phyloP scores from a whole-genome alignment of 495 filamentous ascomycete genomes.

The Lasiosphaeria hispida region DNA sequence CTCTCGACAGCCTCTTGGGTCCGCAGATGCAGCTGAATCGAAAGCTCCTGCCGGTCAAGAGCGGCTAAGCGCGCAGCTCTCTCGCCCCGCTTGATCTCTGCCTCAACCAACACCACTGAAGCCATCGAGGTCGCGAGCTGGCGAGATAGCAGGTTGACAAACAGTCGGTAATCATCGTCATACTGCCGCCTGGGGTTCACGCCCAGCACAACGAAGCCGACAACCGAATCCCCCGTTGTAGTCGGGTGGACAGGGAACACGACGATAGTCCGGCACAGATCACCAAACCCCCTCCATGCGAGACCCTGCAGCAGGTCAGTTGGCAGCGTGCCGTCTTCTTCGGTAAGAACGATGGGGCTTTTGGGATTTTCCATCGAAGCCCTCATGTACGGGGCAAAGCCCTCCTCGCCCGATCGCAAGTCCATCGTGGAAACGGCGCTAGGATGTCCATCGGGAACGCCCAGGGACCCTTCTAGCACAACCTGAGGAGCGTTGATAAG shows the following conservation, averaged over 20 bases:
- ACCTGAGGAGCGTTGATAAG: conserved; percentile 52
- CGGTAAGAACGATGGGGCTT: conserved; percentile 56
- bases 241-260: conserved; percentile 70
- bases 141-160: conserved; percentile 64
- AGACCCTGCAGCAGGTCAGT: conserved; percentile 57
- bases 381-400: conserved; percentile 63
- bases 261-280: conserved; percentile 61
- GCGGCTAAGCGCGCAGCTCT: conserved; percentile 63
- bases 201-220: conserved; percentile 69
- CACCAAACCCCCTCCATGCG: conserved; percentile 62
- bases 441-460: conserved; percentile 59
- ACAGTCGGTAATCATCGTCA: conserved; percentile 67
- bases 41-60: conserved; percentile 63
- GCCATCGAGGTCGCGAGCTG: conserved; percentile 70
- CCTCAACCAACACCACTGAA: conserved; percentile 69
- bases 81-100: conserved; percentile 67
- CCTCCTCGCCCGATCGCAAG: conserved; percentile 57
- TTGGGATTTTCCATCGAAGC: conserved; percentile 60
- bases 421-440: conserved; percentile 55
- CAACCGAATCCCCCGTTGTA: conserved; percentile 56
- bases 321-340: conserved; percentile 57
- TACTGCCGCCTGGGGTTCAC: conserved; percentile 67
- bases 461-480: conserved; percentile 59
- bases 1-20: conserved; percentile 67
- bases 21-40: conserved; percentile 61